phyloP scores from a whole-genome alignment of 805 yeast species.

The Debaryomyces tyrocola region DNA sequence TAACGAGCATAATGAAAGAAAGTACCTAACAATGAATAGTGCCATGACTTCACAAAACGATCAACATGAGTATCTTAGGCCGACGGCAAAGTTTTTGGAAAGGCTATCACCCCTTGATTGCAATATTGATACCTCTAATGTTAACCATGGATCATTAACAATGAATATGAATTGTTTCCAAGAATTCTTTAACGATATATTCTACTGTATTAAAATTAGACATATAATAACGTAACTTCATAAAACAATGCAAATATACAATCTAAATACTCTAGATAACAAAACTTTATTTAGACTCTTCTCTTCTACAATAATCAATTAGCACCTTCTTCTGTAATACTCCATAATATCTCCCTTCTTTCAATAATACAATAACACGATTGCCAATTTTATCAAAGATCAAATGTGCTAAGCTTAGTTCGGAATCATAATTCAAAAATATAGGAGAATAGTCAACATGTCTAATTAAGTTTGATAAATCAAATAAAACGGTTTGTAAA shows the following conservation, averaged over 20 bases:
- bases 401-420: constrained; percentile 49
- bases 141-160: not conserved
- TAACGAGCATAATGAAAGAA: constrained; percentile 6
- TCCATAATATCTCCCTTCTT: constrained; percentile 50
- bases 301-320: constrained; percentile 41
- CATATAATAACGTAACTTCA: constrained; percentile 1
- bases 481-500: constrained; percentile 9
- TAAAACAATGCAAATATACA: not conserved
- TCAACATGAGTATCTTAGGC: constrained; percentile 4
- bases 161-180: constrained; percentile 11
- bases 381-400: constrained; percentile 54
- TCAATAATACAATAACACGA: constrained; percentile 45
- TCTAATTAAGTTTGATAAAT: constrained; percentile 39
- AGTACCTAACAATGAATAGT: constrained; percentile 10
- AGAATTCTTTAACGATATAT: constrained; percentile 8
- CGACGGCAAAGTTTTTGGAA: constrained; percentile 1
- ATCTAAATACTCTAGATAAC: not conserved
- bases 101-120: not conserved
- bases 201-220: constrained; percentile 7
- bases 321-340: constrained; percentile 53
- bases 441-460: constrained; percentile 48
- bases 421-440: constrained; percentile 46
- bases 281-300: not conserved
- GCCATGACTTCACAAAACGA: not conserved
- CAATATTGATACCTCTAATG: not conserved